Conservation (phyloP, 169 alveolate genomes). For the Amoebophrya sp. region DNA sequence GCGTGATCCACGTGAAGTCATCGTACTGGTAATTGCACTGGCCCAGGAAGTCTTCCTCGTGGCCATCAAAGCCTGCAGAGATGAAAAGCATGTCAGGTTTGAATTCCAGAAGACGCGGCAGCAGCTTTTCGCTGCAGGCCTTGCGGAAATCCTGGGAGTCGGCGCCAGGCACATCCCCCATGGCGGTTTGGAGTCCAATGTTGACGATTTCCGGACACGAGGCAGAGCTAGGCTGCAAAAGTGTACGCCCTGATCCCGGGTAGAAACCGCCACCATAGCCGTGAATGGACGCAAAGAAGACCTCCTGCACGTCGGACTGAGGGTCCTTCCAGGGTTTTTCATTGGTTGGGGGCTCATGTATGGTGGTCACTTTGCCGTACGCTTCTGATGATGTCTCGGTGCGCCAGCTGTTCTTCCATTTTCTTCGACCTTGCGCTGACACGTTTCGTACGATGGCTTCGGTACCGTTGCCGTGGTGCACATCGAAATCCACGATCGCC, state of each 20-base stretch:
- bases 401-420: no score
- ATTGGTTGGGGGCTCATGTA: neutral
- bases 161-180: neutral
- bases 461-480: constrained; percentile 99
- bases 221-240: neutral
- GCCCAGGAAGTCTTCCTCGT: constrained; percentile 82
- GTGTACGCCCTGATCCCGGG: constrained; percentile 68
- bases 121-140: constrained; percentile 16
- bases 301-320: constrained; percentile 60
- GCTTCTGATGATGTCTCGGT: no score
- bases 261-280: constrained; percentile 66
- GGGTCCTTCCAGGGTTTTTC: constrained; percentile 50
- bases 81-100: constrained; percentile 45
- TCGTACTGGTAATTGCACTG: constrained; percentile 80
- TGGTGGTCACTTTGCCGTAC: neutral
- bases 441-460: constrained; percentile 90
- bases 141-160: constrained; percentile 24
- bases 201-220: neutral
- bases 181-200: neutral
- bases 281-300: constrained; percentile 69
- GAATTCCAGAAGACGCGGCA: constrained; percentile 35
- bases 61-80: constrained; percentile 98
- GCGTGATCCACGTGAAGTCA: constrained; percentile 90
- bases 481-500: constrained; percentile 97
- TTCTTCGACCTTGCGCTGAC: no score